Evolutionary conservation across 257 asterid genomes (phyloP), one percentile per base, ranked within the genome.

Genomic region (Gentiana straminea): DNA sequence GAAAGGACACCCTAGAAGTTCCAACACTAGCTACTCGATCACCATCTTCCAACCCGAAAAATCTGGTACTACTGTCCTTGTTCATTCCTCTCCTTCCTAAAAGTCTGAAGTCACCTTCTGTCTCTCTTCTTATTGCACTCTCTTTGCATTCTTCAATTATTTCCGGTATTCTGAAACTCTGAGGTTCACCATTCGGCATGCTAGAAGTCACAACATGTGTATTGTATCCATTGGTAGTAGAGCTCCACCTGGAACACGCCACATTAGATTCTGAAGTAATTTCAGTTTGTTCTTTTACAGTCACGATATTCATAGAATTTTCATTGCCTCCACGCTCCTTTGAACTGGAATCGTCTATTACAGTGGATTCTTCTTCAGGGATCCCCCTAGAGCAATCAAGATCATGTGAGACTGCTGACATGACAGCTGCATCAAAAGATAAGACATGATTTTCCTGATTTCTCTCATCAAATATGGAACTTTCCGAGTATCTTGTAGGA

Each of bases 51-150:
- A 49, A 7, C n/a, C 73, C 69, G 7, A 62, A 63, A 49, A 70
- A 54, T 37, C 67, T 59, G 59, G 63, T 24, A 48, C 66, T 59
- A 51, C 36, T 45, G 6, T 35, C 13, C 48, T 48, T 51, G 44
- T 58, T 63, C 52, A 54, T 13, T 49, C 60, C 70, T 39, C 65
- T 70, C 62, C 57, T 65, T 45, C 65, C 75, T 50, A 70, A 48
- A 12, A 70, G 65, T 24, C 75, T 60, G 10, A 70, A 70, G 9
- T 70, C 68, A 13, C 75, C 66, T 45, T 69, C 74, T 12, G 70
- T 64, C 61, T 70, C 75, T 57, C 75, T 60, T 52, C 65, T 65
- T 60, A 70, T 70, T 47, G 75, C 75, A 13, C 70, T 64, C 49
- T 64, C 70, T 49, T 60, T 70, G 50, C 45, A 47, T 8, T 56